Evolutionary conservation across 768 basidiomycete species (phyloP).

Genomic region (Amanita brunnescens): DNA sequence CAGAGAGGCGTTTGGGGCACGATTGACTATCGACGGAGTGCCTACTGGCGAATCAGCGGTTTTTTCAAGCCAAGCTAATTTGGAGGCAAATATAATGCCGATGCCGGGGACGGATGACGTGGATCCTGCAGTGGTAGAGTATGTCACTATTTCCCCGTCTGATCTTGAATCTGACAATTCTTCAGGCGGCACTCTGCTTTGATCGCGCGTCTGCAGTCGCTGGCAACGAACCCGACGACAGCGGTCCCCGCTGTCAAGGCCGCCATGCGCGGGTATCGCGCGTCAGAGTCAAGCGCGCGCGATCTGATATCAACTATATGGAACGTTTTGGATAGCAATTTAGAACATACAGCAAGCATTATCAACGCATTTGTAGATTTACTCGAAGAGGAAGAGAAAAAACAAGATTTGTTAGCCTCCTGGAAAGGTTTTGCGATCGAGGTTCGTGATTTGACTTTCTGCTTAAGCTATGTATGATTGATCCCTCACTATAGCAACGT

Average conservation of each 20-base stretch:
- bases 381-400: slow-evolving; percentile 81
- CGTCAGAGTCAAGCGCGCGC: slow-evolving; percentile 68
- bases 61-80: slow-evolving; percentile 12
- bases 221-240: slow-evolving; percentile 48
- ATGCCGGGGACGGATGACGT: slow-evolving; percentile 36
- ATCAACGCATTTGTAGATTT: slow-evolving; percentile 69
- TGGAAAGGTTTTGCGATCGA: slow-evolving; percentile 85
- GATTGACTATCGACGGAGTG: slow-evolving; percentile 37
- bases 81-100: slow-evolving; percentile 24
- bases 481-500: slow-evolving; percentile 48
- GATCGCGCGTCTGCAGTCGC: slow-evolving; percentile 47
- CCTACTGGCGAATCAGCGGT: background rate
- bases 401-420: slow-evolving; percentile 57
- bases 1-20: slow-evolving; percentile 54
- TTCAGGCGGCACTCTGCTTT: slow-evolving; percentile 61
- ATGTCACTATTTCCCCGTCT: slow-evolving; percentile 15
- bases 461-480: background rate
- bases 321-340: slow-evolving; percentile 42
- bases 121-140: slow-evolving; percentile 52
- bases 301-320: slow-evolving; percentile 88
- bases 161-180: background rate
- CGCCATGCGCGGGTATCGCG: slow-evolving; percentile 69
- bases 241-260: slow-evolving; percentile 60
- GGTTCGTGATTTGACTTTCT: slow-evolving; percentile 30
- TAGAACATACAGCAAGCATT: slow-evolving; percentile 70